Evolutionary conservation across 2,329 filamentous ascomycete species (phyloP).

Genomic region (Colletotrichum musicola): DNA sequence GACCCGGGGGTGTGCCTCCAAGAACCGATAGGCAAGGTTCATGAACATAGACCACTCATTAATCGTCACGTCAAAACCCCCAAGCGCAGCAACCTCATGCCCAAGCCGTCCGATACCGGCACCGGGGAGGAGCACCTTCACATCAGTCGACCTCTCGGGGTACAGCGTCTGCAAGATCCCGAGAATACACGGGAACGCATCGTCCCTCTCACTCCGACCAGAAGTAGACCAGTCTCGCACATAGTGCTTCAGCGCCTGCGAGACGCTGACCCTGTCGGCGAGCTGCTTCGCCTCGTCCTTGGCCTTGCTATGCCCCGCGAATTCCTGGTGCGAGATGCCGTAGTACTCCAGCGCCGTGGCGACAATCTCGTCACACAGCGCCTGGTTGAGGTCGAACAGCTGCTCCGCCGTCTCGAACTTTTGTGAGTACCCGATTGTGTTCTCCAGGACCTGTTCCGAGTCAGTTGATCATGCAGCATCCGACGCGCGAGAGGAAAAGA

Average conservation of each 20-base stretch:
- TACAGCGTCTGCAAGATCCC: constrained; percentile 49
- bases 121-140: constrained; percentile 64
- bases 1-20: constrained; percentile 50
- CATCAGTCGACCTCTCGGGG: constrained; percentile 41
- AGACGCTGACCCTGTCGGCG: constrained; percentile 61
- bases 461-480: no score
- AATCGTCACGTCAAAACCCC: constrained; percentile 62
- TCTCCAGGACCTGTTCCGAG: constrained; percentile 60
- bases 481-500: no score
- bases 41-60: constrained; percentile 72
- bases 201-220: constrained; percentile 59
- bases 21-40: constrained; percentile 65
- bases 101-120: constrained; percentile 66
- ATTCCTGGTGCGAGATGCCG: constrained; percentile 55
- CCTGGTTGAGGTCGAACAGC: constrained; percentile 58
- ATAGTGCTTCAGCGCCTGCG: constrained; percentile 68
- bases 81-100: constrained; percentile 61
- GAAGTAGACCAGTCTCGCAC: constrained; percentile 68
- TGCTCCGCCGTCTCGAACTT: constrained; percentile 60
- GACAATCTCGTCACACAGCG: constrained; percentile 61
- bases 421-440: constrained; percentile 68
- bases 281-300: constrained; percentile 52
- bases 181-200: constrained; percentile 55
- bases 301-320: constrained; percentile 56
- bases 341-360: constrained; percentile 61